Base-by-base conservation (phyloP, 805 yeast species). In the Jamesozyma jinghongensis region DNA sequence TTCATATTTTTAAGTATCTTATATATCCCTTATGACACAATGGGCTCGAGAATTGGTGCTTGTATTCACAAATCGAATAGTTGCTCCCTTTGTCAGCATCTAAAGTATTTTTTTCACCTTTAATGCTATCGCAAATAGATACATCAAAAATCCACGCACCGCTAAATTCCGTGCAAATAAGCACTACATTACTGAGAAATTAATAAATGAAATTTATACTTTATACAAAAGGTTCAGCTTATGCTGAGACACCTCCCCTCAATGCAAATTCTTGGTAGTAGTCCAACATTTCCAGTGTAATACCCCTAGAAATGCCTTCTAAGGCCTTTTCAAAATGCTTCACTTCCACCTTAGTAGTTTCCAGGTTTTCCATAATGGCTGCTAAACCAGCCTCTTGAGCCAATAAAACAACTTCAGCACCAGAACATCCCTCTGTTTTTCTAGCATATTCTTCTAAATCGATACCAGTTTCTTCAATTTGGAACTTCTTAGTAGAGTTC, bases 381-480 rank as follows among this genome's bases (percentile, higher is more conserved):
- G 83, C 76, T 11, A 92, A 65, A 2, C 98, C 98, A 0, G 97
- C 96, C 61, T 90, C 97, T 59, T 88, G 97, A 52, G 96, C 85
- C 17, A 90, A 60, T 17, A 87, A 69, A 0, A 88, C 94, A 30
- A 92, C 85, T 61, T 92, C 98, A 0, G 97, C 96, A 29, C 99
- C 99, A 0, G 97, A 87, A 54, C 94, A 87, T 0, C 98, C 97
- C 0, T 82, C 90, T 0, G 96, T 84, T 5, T 64, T 53, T 2
- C 51, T 60, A 0, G 94, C 87, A 10, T 85, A 62, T 8, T 58
- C 63, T 1, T 66, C 65, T 19, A 85, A 58, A 18, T 73, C 73
- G 3, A 74, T 74, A 16, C 68, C 70, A 0, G 66, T 63, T 3
- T 52, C 41, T 11, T 62, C 67, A 13, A 83, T 52, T 8, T 74